Conservation (phyloP, 768 basidiomycete species). For the Sporobolomyces pararoseus region DNA sequence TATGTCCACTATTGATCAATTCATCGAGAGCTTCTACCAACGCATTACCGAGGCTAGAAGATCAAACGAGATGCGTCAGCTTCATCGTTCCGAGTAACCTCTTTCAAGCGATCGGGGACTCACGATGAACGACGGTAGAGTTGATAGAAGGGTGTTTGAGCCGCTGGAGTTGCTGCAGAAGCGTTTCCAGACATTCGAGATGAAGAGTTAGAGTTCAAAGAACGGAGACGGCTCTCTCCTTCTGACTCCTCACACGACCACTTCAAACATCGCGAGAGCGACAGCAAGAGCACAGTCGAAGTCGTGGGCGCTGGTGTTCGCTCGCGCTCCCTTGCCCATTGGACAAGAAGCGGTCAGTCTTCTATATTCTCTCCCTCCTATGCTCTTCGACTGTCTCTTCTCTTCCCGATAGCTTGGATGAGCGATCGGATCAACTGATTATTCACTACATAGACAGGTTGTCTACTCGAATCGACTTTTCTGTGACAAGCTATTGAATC, state of each 20-base stretch:
- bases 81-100: background rate
- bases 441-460: too few relatives aligned
- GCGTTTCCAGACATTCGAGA: slow-evolving; percentile 11
- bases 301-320: too few relatives aligned
- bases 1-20: slow-evolving; percentile 91
- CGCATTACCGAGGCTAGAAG: slow-evolving; percentile 83
- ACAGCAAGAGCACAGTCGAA: too few relatives aligned
- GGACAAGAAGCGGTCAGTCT: too few relatives aligned
- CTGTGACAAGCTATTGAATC: too few relatives aligned
- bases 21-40: slow-evolving; percentile 97
- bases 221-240: background rate
- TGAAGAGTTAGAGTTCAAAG: background rate
- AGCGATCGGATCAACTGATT: too few relatives aligned
- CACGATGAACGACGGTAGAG: slow-evolving; percentile 89
- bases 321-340: too few relatives aligned
- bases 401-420: too few relatives aligned
- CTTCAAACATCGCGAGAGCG: too few relatives aligned
- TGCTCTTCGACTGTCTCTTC: too few relatives aligned
- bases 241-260: background rate
- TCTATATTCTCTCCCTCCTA: too few relatives aligned
- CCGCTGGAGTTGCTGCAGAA: slow-evolving; percentile 7
- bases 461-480: too few relatives aligned
- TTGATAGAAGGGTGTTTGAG: slow-evolving; percentile 71
- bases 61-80: background rate
- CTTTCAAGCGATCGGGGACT: slow-evolving; percentile 48